Evolutionary conservation across 192 early-diverging fungal species (phyloP).

Genomic region (Funneliformis mosseae): DNA sequence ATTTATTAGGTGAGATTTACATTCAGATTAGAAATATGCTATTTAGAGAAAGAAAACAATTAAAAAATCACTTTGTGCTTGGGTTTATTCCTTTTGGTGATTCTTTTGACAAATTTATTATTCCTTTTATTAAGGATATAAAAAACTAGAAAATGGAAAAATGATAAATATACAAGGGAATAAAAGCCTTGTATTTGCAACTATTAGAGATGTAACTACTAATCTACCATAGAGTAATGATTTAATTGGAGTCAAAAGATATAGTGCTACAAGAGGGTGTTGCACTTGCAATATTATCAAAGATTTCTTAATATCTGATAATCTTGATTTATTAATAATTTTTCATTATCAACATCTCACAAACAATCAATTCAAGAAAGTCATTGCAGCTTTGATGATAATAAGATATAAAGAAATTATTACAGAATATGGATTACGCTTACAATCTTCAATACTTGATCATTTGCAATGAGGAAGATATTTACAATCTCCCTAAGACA

Average conservation of each 20-base stretch:
- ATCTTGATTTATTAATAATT: neutral
- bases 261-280: neutral
- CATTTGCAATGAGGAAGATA: neutral
- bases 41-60: neutral
- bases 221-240: neutral
- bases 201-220: neutral
- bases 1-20: neutral
- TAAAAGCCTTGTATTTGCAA: neutral
- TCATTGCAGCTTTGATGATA: neutral
- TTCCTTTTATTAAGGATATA: neutral
- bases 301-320: neutral
- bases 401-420: neutral
- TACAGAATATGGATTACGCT: neutral
- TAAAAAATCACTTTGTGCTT: neutral
- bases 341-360: neutral
- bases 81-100: constrained; percentile 3
- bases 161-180: neutral
- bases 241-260: neutral
- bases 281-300: neutral
- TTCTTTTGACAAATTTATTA: neutral
- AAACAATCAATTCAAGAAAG: neutral
- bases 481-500: neutral
- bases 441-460: neutral
- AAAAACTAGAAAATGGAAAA: neutral
- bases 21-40: neutral